Evolutionary conservation across 805 yeast species (phyloP), one percentile per base, ranked within the genome.

Genomic region (Lipomyces yamadae): DNA sequence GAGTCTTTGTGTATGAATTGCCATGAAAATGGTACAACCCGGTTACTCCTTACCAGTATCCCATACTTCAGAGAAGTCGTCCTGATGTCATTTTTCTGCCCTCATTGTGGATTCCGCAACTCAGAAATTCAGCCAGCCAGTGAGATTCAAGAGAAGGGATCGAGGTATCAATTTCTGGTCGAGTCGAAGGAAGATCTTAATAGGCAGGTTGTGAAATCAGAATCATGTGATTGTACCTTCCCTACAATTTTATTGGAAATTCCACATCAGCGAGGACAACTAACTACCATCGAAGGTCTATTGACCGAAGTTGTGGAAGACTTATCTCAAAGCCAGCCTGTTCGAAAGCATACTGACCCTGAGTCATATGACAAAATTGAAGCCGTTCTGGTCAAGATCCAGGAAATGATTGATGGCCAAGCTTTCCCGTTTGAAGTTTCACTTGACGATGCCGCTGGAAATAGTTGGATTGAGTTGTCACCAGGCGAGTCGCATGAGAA

Each of bases 1-100:
- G 94, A 94, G 76, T 92, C 98, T 7, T 80, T 95, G 52, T 95
- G 99, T 81, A 93, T 95, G 97, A 91, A 91, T 81, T 95, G 99
- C 79, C 90, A 88, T 70, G 81, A 94, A 35, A 84, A 86, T 65
- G 99, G 99, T 66, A 82, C 82, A 62, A 95, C 99, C 3, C 81
- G 96, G 72, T 78, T 95, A 77, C 81, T 95, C 55, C 81, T 95
- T 74, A 95, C 99, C 13, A 83, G 87, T 62, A 95, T 95, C 73
- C 99, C 99, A 24, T 92, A 82, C 74, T 95, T 95, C 80, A 83
- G 93, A 70, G 98, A 95, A 77, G 86, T 95, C 61, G 90, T 95
- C 61, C 77, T 95, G 65, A 94, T 95, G 96, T 92, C 98, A 1
- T 95, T 95, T 78, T 91, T 88, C 72, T 95, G 99, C 79, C 94